Base-by-base conservation (phyloP, 345 rosid species). In the Corchorus olitorius region DNA sequence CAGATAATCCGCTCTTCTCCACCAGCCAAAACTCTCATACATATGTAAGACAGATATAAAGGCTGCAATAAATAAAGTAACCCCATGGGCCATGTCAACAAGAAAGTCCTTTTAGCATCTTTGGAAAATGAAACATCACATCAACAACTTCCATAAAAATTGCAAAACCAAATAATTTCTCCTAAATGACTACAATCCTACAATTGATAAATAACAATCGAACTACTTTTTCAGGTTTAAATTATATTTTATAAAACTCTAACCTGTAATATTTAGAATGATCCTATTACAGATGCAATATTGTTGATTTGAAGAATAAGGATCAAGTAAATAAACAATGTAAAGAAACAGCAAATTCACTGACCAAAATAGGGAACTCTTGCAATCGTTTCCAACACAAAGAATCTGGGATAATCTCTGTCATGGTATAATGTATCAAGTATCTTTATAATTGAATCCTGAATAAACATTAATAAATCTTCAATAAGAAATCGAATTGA, bases 21-120 rank as follows among this genome's bases (percentile, higher is more conserved):
- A 96, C 99, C 99, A 96, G 74, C 99, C 99, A 85, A 93, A 93
- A 81, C 94, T 96, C 94, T 96, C 99, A 80, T 96, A 96, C 99
- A 93, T 75, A 73, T 96, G 99, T 74, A 96, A 86, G 77, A 96
- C 94, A 39, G 99, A 93, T 83, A 96, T 91, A 77, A 96, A 96
- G 15, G 98, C 99, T 96, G 87, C 81, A 72, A 79, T 7, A 69
- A 54, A n/a, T 33, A 9, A n/a, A 41, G 27, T 27, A 27, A 27
- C 27, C 27, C 27, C 27, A 27, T 27, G 14, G 4, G 68, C 39
- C 20, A 73, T 17, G 61, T 65, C 72, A 62, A 41, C 33, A 60
- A 2, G 12, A 27, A 78, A 77, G 19, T 70, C 41, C 27, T 33
- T 17, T 46, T 22, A 71, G 7, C 17, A 48, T 33, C 55, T 62